Base-by-base conservation (phyloP, 2,329 filamentous ascomycete species). In the Penicillium sp. region DNA sequence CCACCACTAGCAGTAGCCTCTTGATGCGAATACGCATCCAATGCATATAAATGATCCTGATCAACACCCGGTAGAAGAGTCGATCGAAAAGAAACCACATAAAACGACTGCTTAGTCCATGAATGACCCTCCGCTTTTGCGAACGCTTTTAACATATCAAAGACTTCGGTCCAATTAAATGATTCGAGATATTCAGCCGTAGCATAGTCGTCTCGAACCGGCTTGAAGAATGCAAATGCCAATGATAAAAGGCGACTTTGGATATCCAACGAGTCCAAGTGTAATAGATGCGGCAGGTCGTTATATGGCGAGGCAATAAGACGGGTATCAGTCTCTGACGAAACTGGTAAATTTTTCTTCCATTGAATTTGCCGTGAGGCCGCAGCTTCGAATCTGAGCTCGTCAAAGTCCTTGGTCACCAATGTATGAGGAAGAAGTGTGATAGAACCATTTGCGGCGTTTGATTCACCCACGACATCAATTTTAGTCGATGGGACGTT, bases 81-180 rank as follows among this genome's bases (percentile, higher is more conserved):
- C 4, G 84, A 90, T 11, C 85, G 76, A 65, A 95, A 95, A 3
- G 82, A 82, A 27, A 95, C 87, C 39, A 92, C 80, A 65, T 90
- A 94, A 68, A 90, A 94, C 17, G 70, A 73, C 33, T 73, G 75
- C 42, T 73, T 68, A 37, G 69, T 74, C 79, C 84, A 90, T 2
- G 40, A 44, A 47, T 74, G 65, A 4, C 65, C 65, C 9, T 73
- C 72, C 6, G 65, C 59, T 2, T 53, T 50, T 8, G 70, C 65
- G 2, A 88, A 67, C 1, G 67, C 56, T 39, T 66, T 71, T 35
- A 92, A 65, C 20, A 74, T 67, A 3, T 67, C 64, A 20, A 65
- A 59, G 8, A 92, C 68, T 10, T 87, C 72, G 28, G 75, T 66
- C 80, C 85, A 92, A 63, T 94, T 93, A 68, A 95, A 89, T 0